Base-by-base conservation (phyloP, 73 alveolate species). In the Stentor roeselii region DNA sequence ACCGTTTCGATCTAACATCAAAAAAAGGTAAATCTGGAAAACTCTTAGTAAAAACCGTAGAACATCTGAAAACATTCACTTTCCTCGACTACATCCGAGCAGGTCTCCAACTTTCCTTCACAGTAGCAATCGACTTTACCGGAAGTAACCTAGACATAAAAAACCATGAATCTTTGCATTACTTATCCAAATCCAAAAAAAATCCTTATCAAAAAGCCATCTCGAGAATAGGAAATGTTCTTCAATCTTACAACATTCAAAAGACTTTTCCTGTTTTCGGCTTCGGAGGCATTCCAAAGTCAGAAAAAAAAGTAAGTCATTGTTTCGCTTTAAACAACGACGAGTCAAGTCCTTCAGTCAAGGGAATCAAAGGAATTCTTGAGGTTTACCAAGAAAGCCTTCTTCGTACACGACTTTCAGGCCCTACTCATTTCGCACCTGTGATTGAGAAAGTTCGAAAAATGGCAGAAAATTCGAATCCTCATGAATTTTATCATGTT, bases 51-150 rank as follows among this genome's bases (percentile, higher is more conserved):
- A 59, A 36, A 3, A 78, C 67, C 61, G 38, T 83, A 3, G 34
- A 35, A 3, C 82, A 39, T 6, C 39, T 21, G 11, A 36, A 30
- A 39, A 39, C 31, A 6, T 83, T 80, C 39, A n/a, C 90, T 30
- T 94, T 93, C 86, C 27, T 94, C 58, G 97, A 93, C 83, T 94
- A 90, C 84, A 75, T 94, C 37, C 86, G 76, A 61, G 89, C 84
- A n/a, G 95, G 95, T 59, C 76, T 87, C 14, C 50, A 39, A 61
- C 89, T 95, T 77, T 93, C 90, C 74, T 76, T 93, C 14, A 50
- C 87, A 37, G 86, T 93, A 36, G 98, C 95, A 89, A 91, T 95
- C 6, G 98, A 95, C 86, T 95, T 90, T 83, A 95, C 98, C 32
- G 76, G 90, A 11, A 92, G 97, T 39, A 95, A 95, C 86, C 82